These are phyloP conservation scores for Albugo candida DNA, from an alignment of 352 stramenopile species.

Conservation along the genomic window DNA sequence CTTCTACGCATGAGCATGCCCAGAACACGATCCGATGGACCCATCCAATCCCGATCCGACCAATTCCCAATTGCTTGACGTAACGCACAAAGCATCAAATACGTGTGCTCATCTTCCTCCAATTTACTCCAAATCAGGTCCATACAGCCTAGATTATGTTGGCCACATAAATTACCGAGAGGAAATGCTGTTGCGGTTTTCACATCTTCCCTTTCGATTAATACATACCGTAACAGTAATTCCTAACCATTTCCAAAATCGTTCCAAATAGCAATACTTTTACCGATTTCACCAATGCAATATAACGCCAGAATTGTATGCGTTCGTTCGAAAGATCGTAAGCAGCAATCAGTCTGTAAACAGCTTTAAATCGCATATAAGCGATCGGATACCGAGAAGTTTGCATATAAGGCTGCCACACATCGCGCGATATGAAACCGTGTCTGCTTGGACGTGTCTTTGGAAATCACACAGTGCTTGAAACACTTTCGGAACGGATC, in stretches of 20 bases:
- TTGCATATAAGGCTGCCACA: slow-evolving; percentile 76
- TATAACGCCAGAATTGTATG: slow-evolving; percentile 85
- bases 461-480: slow-evolving; percentile 30
- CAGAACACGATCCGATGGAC: slow-evolving; percentile 70
- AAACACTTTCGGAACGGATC: slow-evolving; percentile 74
- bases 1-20: slow-evolving; percentile 88
- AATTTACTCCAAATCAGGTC: slow-evolving; percentile 89
- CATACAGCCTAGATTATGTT: slow-evolving; percentile 79
- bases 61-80: slow-evolving; percentile 89
- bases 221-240: neutral
- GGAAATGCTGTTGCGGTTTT: slow-evolving; percentile 93
- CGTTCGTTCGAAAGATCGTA: slow-evolving; percentile 13
- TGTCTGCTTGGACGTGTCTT: slow-evolving; percentile 76
- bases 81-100: slow-evolving; percentile 90
- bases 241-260: too few relatives aligned
- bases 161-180: slow-evolving; percentile 89
- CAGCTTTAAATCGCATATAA: slow-evolving; percentile 14
- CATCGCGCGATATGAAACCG: slow-evolving; percentile 87
- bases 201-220: slow-evolving; percentile 78
- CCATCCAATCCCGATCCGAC: slow-evolving; percentile 24
- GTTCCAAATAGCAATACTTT: too few relatives aligned
- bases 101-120: slow-evolving; percentile 83
- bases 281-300: slow-evolving; percentile 14
- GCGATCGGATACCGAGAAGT: neutral
- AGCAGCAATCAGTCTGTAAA: slow-evolving; percentile 9